phyloP scores from a whole-genome alignment of 2,329 filamentous ascomycete genomes.

The Davidsoniella australis region DNA sequence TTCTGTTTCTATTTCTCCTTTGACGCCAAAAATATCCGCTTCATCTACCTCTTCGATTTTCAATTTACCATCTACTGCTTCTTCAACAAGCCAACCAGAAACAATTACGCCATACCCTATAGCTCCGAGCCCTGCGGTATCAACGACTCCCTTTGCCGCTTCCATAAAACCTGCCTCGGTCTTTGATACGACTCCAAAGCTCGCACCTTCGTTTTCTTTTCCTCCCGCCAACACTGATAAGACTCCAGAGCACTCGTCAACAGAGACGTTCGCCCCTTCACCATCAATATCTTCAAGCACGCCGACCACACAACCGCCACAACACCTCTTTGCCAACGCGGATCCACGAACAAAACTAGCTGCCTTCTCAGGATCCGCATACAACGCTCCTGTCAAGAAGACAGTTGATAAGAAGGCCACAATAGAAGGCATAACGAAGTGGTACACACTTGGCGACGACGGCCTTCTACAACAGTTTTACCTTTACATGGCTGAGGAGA shows the following conservation, averaged over 20 bases:
- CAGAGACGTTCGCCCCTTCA: background rate
- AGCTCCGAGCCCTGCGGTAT: background rate
- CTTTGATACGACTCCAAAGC: background rate
- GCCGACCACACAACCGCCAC: background rate
- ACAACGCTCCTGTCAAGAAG: background rate
- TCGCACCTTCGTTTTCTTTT: conserved; percentile 1
- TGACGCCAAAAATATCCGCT: background rate
- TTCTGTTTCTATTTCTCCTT: background rate
- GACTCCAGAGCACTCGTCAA: too few relatives aligned
- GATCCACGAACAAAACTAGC: conserved; percentile 6
- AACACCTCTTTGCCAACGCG: too few relatives aligned
- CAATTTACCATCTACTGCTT: background rate
- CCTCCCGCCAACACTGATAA: too few relatives aligned
- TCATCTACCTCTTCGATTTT: background rate
- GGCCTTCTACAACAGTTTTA: conserved; percentile 36
- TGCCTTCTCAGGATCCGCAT: conserved; percentile 6
- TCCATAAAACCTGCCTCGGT: background rate
- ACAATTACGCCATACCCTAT: background rate
- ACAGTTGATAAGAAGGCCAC: conserved; percentile 4
- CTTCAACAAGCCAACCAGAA: background rate
- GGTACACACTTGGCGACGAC: conserved; percentile 36
- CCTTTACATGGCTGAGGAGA: conserved; percentile 26
- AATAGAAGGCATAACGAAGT: conserved; percentile 33
- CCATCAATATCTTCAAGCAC: background rate
- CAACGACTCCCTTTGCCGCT: background rate